phyloP scores from a whole-genome alignment of 1,139 yeast species.

The Suhomyces ambrosiae region DNA sequence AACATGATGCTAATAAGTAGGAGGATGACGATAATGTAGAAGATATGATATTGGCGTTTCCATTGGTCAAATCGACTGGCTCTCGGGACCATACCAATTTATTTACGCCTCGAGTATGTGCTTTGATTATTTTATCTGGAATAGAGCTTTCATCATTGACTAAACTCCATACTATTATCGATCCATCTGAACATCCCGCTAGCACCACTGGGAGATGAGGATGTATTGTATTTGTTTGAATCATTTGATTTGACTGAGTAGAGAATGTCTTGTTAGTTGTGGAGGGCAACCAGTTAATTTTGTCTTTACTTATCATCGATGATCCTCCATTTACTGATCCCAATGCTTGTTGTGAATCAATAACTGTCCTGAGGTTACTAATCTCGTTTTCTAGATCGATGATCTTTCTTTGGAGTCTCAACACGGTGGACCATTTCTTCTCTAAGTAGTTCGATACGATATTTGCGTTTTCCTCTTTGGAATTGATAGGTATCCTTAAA shows the following conservation, averaged over 20 bases:
- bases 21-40: slow-evolving; percentile 7
- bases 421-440: slow-evolving; percentile 87
- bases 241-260: slow-evolving; percentile 57
- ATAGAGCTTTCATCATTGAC: slow-evolving; percentile 57
- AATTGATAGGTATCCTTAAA: slow-evolving; percentile 14
- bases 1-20: slow-evolving; percentile 57
- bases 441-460: slow-evolving; percentile 60
- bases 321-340: slow-evolving; percentile 6
- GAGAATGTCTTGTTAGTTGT: slow-evolving; percentile 50
- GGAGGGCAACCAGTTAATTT: slow-evolving; percentile 71
- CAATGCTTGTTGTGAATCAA: slow-evolving; percentile 34
- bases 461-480: slow-evolving; percentile 16
- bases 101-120: slow-evolving; percentile 76
- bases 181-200: slow-evolving; percentile 75
- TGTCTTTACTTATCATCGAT: slow-evolving; percentile 30
- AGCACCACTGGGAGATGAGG: slow-evolving; percentile 68
- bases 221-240: slow-evolving; percentile 70
- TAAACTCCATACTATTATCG: slow-evolving; percentile 71
- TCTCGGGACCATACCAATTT: slow-evolving; percentile 54
- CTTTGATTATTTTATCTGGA: slow-evolving; percentile 68
- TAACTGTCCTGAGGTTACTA: slow-evolving; percentile 39
- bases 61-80: slow-evolving; percentile 31
- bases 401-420: slow-evolving; percentile 75
- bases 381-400: slow-evolving; percentile 57
- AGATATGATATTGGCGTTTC: slow-evolving; percentile 3